Base-by-base conservation (phyloP, 1,284 basidiomycete genomes). In the Kalmanozyma brasiliensis region DNA sequence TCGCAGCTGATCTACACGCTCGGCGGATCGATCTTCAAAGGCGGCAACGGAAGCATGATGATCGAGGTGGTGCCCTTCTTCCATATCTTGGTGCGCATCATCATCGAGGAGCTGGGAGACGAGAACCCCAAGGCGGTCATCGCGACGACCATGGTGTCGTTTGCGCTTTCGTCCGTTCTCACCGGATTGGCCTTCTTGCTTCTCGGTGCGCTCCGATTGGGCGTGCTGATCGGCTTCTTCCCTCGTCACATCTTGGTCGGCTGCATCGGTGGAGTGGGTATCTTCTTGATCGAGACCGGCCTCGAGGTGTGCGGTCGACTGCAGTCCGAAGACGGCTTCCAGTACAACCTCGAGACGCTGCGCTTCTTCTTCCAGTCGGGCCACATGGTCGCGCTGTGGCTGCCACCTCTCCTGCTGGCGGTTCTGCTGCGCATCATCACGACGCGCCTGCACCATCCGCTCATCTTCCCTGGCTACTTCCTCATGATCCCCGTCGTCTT, bases 61-160 rank as follows among this genome's bases (percentile, higher is more conserved):
- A 98, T 98, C 67, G 94, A 98, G 83, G 92, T 94, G 11, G 69
- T 81, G 7, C 94, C 95, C 0, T 98, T 98, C 84, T 96, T 94
- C 81, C 94, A 97, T 81, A 91, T 97, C 58, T 86, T 98, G 41
- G 91, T 92, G 5, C 87, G 86, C 41, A 88, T 86, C 36, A 95
- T 98, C 53, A 88, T 90, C 8, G 78, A 84, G 4, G 85, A 91
- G 16, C 87, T 95, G 20, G 92, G 91, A 2, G 87, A 89, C 56
- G 88, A 89, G 20, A 84, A 91, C 59, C 83, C 89, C 0, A 82
- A 84, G 33, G 89, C 89, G 19, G 87, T 98, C 48, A 87, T 97
- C 19, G 89, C 94, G 0, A 98, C 95, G 0, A 97, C 94, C 0
- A 88, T 98, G 79, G 89, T 90, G 4, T 89, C 94, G 0, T 98